Conservation (phyloP, 192 early-diverging fungal species). For the Thamnidium elegans region DNA sequence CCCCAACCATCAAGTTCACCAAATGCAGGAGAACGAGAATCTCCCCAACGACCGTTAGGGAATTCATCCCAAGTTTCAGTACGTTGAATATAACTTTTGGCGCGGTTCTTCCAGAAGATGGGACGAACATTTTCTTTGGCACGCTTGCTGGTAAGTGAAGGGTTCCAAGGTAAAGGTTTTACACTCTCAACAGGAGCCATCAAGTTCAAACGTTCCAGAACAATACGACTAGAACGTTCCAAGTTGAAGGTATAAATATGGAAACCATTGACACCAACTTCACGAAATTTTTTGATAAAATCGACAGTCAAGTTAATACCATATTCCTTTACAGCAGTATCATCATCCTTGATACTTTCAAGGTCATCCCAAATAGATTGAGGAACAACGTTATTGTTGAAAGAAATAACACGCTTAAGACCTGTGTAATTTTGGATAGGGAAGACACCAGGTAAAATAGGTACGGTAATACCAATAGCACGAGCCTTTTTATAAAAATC, state of each 20-base stretch:
- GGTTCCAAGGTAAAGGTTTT: constrained; percentile 78
- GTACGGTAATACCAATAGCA: constrained; percentile 66
- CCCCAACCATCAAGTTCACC: constrained; percentile 73
- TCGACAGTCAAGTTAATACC: constrained; percentile 81
- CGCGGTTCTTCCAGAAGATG: constrained; percentile 98
- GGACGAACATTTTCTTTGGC: constrained; percentile 95
- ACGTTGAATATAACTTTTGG: constrained; percentile 82
- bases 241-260: constrained; percentile 96
- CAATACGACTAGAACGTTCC: constrained; percentile 77
- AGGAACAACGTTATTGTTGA: constrained; percentile 86
- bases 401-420: constrained; percentile 82
- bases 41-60: constrained; percentile 98
- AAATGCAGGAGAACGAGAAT: constrained; percentile 83
- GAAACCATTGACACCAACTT: constrained; percentile 61
- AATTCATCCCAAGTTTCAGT: constrained; percentile 94
- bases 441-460: constrained; percentile 91
- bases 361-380: constrained; percentile 66
- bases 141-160: constrained; percentile 61
- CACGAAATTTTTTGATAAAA: constrained; percentile 64
- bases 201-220: constrained; percentile 73
- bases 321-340: constrained; percentile 93
- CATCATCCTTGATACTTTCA: constrained; percentile 92
- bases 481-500: constrained; percentile 76
- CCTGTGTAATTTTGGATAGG: constrained; percentile 92
- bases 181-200: constrained; percentile 63